Conservation (phyloP, 1,139 yeast species). For the Taphrina deformans region DNA sequence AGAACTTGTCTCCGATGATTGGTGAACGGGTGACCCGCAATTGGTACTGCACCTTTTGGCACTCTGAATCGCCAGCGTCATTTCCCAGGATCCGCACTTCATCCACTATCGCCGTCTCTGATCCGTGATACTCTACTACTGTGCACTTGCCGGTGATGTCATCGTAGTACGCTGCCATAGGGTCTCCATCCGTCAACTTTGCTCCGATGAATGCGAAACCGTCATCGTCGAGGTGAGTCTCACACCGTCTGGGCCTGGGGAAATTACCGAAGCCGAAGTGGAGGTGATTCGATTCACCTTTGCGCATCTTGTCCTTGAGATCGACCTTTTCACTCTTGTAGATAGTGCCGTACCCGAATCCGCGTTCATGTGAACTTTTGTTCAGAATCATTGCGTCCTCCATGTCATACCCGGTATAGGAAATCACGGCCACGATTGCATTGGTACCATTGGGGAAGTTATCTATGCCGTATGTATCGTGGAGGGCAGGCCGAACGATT, state of each 20-base stretch:
- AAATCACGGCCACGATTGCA: slow-evolving; percentile 97
- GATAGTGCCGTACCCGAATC: slow-evolving; percentile 95
- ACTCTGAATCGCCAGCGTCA: slow-evolving; percentile 68
- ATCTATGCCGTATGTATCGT: slow-evolving; percentile 97
- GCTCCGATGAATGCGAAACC: slow-evolving; percentile 92
- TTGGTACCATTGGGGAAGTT: slow-evolving; percentile 98
- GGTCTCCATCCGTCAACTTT: slow-evolving; percentile 91
- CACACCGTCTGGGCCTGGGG: slow-evolving; percentile 90
- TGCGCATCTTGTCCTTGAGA: slow-evolving; percentile 69
- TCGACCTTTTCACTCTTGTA: slow-evolving; percentile 93
- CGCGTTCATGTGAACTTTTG: slow-evolving; percentile 96
- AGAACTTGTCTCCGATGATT: slow-evolving; percentile 94
- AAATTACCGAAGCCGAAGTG: slow-evolving; percentile 94
- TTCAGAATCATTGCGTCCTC: slow-evolving; percentile 98
- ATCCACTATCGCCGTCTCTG: slow-evolving; percentile 92
- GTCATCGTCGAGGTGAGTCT: slow-evolving; percentile 80
- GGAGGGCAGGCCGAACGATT: slow-evolving; percentile 86
- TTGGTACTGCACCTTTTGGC: slow-evolving; percentile 83
- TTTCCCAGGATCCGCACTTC: slow-evolving; percentile 92
- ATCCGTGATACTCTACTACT: slow-evolving; percentile 87
- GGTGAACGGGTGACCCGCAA: slow-evolving; percentile 91
- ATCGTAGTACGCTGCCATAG: slow-evolving; percentile 88
- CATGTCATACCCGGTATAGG: slow-evolving; percentile 99
- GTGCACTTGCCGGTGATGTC: slow-evolving; percentile 89
- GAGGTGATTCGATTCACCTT: slow-evolving; percentile 93